These are phyloP conservation scores for Fusarium guadeloupense DNA, from an alignment of 2,329 filamentous ascomycete genomes.

Conservation along the genomic window DNA sequence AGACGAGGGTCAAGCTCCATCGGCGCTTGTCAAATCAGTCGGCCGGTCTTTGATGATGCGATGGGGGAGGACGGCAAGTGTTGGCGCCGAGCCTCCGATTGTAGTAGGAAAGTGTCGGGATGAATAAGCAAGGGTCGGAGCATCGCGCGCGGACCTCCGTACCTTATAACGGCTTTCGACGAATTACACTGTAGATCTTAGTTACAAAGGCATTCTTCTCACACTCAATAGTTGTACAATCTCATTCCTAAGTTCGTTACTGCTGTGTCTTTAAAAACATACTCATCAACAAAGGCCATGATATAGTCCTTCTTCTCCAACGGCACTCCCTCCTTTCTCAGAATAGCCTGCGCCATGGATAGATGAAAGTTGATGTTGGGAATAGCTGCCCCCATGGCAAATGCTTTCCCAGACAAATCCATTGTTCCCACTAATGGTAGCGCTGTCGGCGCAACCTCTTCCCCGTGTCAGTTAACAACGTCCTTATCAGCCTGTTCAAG, in stretches of 20 bases:
- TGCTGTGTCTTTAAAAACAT: conserved; percentile 31
- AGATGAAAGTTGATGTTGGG: conserved; percentile 71
- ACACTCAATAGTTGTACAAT: neutral
- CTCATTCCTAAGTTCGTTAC: neutral
- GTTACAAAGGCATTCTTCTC: too few species aligned
- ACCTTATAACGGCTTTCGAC: neutral
- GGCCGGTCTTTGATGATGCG: conserved; percentile 27
- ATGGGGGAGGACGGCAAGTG: conserved; percentile 41
- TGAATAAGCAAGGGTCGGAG: conserved; percentile 38
- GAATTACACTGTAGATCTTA: neutral
- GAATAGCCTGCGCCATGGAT: conserved; percentile 64
- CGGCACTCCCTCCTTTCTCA: conserved; percentile 66
- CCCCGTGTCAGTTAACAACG: conserved; percentile 43
- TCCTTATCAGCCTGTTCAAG: conserved; percentile 46
- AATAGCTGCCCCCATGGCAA: conserved; percentile 56
- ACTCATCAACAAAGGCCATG: conserved; percentile 34
- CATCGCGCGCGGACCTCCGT: conserved; percentile 10
- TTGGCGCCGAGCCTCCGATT: conserved; percentile 47
- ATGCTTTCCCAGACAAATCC: conserved; percentile 47
- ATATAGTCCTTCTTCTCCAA: conserved; percentile 67
- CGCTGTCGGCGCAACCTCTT: conserved; percentile 36
- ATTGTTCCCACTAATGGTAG: conserved; percentile 33
- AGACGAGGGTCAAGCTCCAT: conserved; percentile 50
- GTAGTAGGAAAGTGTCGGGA: conserved; percentile 5
- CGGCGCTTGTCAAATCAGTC: conserved; percentile 26